These are phyloP conservation scores for Rhodamnia argentea DNA, from an alignment of 345 rosid genomes.

Conservation along the genomic window DNA sequence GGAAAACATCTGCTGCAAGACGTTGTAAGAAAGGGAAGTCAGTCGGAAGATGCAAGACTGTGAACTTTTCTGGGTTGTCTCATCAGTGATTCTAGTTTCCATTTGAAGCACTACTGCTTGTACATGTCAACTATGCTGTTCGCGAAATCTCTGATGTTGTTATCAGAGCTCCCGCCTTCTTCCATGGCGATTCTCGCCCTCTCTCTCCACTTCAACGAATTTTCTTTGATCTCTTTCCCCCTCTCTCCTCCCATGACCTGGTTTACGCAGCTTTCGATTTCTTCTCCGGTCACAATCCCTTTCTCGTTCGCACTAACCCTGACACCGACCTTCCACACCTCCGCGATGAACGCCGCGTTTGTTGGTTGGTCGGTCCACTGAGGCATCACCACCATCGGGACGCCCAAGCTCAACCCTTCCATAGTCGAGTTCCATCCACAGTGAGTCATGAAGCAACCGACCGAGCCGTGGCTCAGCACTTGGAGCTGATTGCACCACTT, in stretches of 20 bases:
- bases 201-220: constrained; percentile 37
- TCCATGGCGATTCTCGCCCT: constrained; percentile 27
- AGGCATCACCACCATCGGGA: constrained; percentile 19
- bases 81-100: neutral
- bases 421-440: constrained; percentile 43
- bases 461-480: constrained; percentile 30
- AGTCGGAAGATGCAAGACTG: neutral
- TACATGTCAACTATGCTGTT: neutral
- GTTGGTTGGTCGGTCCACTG: constrained; percentile 12
- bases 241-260: constrained; percentile 43
- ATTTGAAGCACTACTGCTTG: neutral
- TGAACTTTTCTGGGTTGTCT: neutral
- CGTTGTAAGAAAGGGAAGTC: neutral
- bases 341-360: constrained; percentile 25
- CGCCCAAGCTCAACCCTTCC: constrained; percentile 8
- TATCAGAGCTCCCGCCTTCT: constrained; percentile 50
- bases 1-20: neutral
- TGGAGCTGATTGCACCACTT: constrained; percentile 45
- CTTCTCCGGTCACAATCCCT: constrained; percentile 27
- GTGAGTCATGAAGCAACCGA: constrained; percentile 40
- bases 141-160: constrained; percentile 28
- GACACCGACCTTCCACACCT: constrained; percentile 51
- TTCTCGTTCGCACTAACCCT: constrained; percentile 20
- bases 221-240: constrained; percentile 21
- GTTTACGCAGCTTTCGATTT: constrained; percentile 27